These are phyloP conservation scores for Microdochium bolleyi DNA, from an alignment of 2,329 filamentous ascomycete genomes.

Conservation along the genomic window DNA sequence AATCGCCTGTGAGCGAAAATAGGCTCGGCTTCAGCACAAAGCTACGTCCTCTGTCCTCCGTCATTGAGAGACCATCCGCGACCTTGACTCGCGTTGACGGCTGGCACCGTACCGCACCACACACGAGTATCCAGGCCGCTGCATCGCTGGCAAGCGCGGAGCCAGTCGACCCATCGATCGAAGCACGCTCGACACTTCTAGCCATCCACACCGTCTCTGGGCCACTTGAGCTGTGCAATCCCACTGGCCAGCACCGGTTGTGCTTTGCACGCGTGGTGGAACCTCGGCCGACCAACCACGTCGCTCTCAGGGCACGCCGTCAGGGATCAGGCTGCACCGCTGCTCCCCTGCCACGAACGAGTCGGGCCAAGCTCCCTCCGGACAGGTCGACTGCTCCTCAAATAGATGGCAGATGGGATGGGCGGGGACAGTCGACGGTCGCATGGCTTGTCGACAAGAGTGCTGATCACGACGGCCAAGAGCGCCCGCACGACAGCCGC, in stretches of 20 bases:
- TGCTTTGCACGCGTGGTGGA: not conserved
- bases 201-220: not conserved
- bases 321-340: not conserved
- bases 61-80: too few species aligned
- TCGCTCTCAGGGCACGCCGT: not conserved
- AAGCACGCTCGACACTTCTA: not conserved
- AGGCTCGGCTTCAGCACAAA: not conserved
- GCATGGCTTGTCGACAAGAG: too few species aligned
- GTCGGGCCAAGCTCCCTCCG: not conserved
- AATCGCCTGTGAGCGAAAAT: not conserved
- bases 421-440: not conserved
- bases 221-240: not conserved
- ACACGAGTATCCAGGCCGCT: too few species aligned
- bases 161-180: not conserved
- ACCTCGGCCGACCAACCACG: not conserved
- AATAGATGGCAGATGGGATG: not conserved
- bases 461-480: too few species aligned
- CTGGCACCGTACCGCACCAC: too few species aligned
- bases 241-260: not conserved
- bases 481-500: too few species aligned
- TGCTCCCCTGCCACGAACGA: not conserved
- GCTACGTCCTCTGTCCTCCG: not conserved
- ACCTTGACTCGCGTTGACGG: too few species aligned
- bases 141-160: too few species aligned
- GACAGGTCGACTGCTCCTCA: not conserved